These are phyloP conservation scores for Pinus albicaulis DNA, from an alignment of 75 land plant genomes.

Conservation along the genomic window DNA sequence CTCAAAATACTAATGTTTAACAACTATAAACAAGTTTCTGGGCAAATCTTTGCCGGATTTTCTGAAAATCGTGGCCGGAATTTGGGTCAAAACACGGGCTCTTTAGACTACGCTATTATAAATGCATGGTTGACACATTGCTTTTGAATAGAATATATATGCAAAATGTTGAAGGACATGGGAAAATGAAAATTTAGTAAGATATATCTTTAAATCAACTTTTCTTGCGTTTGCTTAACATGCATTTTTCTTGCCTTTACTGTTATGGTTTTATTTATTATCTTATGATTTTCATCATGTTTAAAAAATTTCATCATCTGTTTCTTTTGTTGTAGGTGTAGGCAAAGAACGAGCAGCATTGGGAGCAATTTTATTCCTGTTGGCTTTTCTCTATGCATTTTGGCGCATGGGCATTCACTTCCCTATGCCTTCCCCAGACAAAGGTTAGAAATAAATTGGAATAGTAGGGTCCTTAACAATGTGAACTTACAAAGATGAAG, in stretches of 20 bases:
- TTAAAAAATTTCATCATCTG: not conserved
- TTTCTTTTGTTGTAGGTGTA: conserved; percentile 44
- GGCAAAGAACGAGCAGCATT: conserved; percentile 75
- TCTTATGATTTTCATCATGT: not conserved
- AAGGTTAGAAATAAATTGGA: conserved; percentile 31
- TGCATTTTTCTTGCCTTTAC: not conserved
- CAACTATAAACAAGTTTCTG: too few species aligned
- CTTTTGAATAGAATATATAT: not conserved
- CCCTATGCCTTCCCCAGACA: conserved; percentile 92
- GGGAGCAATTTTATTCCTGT: conserved; percentile 69
- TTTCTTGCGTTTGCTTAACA: not conserved
- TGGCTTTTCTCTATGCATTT: conserved; percentile 84
- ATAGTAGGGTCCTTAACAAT: not conserved
- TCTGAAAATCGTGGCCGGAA: too few species aligned
- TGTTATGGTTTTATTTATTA: not conserved
- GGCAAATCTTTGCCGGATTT: too few species aligned
- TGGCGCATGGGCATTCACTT: conserved; percentile 98
- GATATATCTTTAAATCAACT: not conserved
- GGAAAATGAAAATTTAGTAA: not conserved
- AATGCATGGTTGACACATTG: not conserved
- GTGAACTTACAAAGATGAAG: not conserved
- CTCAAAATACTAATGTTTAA: too few species aligned
- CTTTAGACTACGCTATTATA: too few species aligned
- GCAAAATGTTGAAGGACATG: not conserved
- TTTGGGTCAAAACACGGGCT: too few species aligned